Evolutionary conservation across 1,284 basidiomycete species (phyloP), one percentile per base, ranked within the genome.

Genomic region (Apiotrichum laibachii): DNA sequence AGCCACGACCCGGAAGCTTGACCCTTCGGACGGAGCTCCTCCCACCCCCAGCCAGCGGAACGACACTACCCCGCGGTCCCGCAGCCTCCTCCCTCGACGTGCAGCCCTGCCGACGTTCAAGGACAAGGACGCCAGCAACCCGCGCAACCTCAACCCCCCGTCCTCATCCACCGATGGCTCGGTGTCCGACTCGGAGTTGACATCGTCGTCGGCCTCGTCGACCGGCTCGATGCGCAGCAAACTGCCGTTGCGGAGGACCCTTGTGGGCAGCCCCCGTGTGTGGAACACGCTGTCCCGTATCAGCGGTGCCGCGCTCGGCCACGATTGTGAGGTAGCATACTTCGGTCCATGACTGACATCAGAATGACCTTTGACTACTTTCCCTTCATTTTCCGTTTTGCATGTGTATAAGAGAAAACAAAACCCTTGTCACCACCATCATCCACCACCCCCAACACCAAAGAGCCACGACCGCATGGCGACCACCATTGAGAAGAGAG

Each of bases 61-160:
- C 44, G 22, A 37, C 12, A 50, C 35, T 4, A 40, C 35, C 13
- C 43, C 49, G 11, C 44, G 52, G 2, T 37, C 48, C 8, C 53
- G 53, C 1, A 62, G 60, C 37, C 50, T 62, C 8, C 57, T 62
- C 15, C 60, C 60, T 2, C 56, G 60, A 10, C 53, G 46, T 26
- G 42, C 47, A 5, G 51, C 26, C 15, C 13, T 53, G 4, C 40
- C 51, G 31, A 33, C 40, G 5, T 50, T 44, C 54, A 50, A 55
- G 54, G 54, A 53, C 42, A 43, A 53, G 9, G 51, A 19, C 40
- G 13, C 26, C 26, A 31, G 7, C 26, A 31, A 7, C 26, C 26
- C 26, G 4, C 26, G 26, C 26, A 31, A 31, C 37, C 37, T 37
- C 12, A 37, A 37, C 37, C 11, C 37, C 16, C 18, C 13, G 44